Evolutionary conservation across 2,329 filamentous ascomycete species (phyloP), one percentile per base, ranked within the genome.

Genomic region (Chrysosporium queenslandicum): DNA sequence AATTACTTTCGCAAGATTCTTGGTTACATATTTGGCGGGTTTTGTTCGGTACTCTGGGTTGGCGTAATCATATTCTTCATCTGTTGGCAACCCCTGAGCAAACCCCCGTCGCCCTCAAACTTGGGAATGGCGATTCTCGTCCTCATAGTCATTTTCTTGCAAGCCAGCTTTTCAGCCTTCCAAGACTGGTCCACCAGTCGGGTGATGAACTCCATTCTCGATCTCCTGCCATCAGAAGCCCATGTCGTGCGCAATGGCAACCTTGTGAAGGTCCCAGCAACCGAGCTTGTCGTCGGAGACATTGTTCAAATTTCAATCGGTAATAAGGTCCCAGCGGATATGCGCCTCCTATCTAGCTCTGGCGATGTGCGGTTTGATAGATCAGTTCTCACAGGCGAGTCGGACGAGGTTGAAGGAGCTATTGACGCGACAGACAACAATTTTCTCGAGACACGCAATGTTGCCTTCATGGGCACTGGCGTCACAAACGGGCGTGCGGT

Each of bases 131-230:
- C 82, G 1, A 85, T 88, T 58, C 83, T 90, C 4, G 71, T 90
- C 8, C 65, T 85, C 2, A 77, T 81, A n/a, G 85, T 90, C 27
- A 90, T 84, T 60, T 67, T 80, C 56, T 76, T 85, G 23, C 81
- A 85, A 59, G 85, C 83, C 59, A 76, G 72, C 12, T 89, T 89
- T 69, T 82, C 82, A 53, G 77, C 79, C 61, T 85, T 77, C 68
- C 80, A 83, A 62, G 86, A 90, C 64, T 90, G 85, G 79, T 87
- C 83, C 1, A 86, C 83, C 0, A 83, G 79, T 6, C 74, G 81
- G 9, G 85, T 88, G 54, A 90, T 90, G 86, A 80, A 81, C 23
- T 87, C 83, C 0, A 90, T 91, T 63, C 82, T 83, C 54, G 82
- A 77, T 25, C 85, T 90, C 78, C 74, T 90, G 16, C 86, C 86